Base-by-base conservation (phyloP, 805 yeast genomes). In the Brettanomyces sp. region DNA sequence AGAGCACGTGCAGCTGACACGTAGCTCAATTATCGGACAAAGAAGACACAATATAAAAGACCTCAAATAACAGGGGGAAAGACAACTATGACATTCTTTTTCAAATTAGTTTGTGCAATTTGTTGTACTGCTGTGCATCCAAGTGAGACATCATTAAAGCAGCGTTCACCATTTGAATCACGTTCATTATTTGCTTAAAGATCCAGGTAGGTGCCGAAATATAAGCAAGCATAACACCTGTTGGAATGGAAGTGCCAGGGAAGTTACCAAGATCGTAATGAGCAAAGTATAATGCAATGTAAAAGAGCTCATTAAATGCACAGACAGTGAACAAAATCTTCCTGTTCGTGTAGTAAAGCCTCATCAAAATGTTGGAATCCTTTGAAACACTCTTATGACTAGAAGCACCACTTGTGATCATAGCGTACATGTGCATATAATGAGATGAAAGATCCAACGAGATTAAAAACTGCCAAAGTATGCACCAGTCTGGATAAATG, bases 361-460 rank as follows among this genome's bases (percentile, higher is more conserved):
- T 79, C 60, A 93, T 73, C 47, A 93, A 71, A 71, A 79, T 74
- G 51, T 85, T 81, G 32, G 80, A 74, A 53, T 81, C 79, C 56
- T 79, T 74, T 46, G 79, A 83, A 46, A 95, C 84, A 51, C 77
- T 76, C 70, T 93, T 93, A 68, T 93, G 99, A 39, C 90, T 79
- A 8, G 76, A 62, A 3, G 85, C 80, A 18, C 98, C 98, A 36
- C 80, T 70, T 45, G 81, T 74, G 56, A 90, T 70, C 68, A 88
- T 85, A 38, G 98, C 96, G 64, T 90, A 90, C 99, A 93, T 93
- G 69, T 93, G 99, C 85, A 93, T 86, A 68, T 93, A 93, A 63
- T 93, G 99, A 44, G 95, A 85, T 2, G 97, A 89, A 56, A 93
- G 74, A 59, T 85, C 95, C 56, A 93, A 70, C 9, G 95, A 84